Evolutionary conservation across 352 stramenopile genomes (phyloP), one percentile per base, ranked within the genome.

Genomic region (Pythium periplocum): DNA sequence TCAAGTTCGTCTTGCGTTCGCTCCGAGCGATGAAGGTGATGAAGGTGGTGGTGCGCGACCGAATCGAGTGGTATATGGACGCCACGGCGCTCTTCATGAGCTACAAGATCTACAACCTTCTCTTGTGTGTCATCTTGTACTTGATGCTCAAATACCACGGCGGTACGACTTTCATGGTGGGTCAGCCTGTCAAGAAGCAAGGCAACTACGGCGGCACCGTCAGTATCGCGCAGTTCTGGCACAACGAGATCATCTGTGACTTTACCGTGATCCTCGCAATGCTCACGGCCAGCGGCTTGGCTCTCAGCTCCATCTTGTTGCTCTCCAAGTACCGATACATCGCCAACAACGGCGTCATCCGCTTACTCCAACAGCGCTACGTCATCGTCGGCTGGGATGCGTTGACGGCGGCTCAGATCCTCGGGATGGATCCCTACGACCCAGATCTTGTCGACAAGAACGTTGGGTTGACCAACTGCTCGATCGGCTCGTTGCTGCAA

Each of bases 101-200:
- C 37, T 86, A 83, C 60, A 84, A 84, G 49, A 40, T 83, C 17
- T 84, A 80, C 64, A 83, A 64, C 37, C 38, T 83, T 5, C 50
- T 83, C 45, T 62, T 83, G 0, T 83, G 62, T 39, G 54, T 78
- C 43, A 33, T 78, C 2, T 45, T 87, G 1, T 81, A 61, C 46
- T 39, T 77, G 10, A 45, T 87, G 7, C 60, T 83, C 6, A 53
- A 62, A 11, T 43, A 62, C 34, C 56, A 64, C 2, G 73, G 73
- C 6, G 50, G 48, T 4, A 69, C 73, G 0, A 68, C 73, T 4
- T 78, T 83, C 48, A 80, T 83, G 72, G 53, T 68, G 39, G 69
- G 68, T 9, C 45, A 64, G 6, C 41, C 59, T 1, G 45, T 59
- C 5, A 50, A 53, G 11, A 85, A 69, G 34, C 53, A 62, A 39